Evolutionary conservation across 2,329 filamentous ascomycete genomes (phyloP).

Genomic region (Colletotrichum theobromicola): DNA sequence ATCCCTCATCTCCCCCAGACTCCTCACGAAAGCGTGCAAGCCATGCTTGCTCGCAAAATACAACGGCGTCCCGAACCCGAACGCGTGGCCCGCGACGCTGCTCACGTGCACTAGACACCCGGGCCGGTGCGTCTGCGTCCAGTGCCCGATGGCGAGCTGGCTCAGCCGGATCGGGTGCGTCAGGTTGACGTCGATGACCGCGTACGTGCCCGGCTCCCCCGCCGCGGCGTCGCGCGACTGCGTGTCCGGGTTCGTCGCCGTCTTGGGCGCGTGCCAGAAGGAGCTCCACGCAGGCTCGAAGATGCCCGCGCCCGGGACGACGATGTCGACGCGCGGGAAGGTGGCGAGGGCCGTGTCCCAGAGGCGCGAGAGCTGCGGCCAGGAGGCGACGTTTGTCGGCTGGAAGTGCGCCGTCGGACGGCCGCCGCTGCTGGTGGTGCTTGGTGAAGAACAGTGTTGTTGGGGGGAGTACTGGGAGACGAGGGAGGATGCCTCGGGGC

Average conservation of each 20-base stretch:
- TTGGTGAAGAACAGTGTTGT: not conserved
- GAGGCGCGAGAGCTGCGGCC: slow-evolving; percentile 36
- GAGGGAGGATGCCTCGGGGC: slow-evolving; percentile 37
- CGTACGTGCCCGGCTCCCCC: slow-evolving; percentile 36
- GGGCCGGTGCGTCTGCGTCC: slow-evolving; percentile 32
- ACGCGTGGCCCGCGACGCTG: slow-evolving; percentile 37
- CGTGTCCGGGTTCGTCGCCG: slow-evolving; percentile 31
- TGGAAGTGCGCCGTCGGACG: slow-evolving; percentile 37
- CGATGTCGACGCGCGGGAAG: slow-evolving; percentile 38
- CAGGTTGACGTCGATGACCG: slow-evolving; percentile 41
- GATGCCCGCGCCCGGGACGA: slow-evolving; percentile 41
- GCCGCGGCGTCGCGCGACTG: slow-evolving; percentile 30
- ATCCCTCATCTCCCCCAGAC: slow-evolving; percentile 32
- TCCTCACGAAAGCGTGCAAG: slow-evolving; percentile 38
- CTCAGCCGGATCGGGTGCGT: slow-evolving; percentile 39
- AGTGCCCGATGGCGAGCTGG: slow-evolving; percentile 42
- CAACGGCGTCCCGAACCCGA: slow-evolving; percentile 34
- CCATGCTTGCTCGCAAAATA: slow-evolving; percentile 43
- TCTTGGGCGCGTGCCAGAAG: slow-evolving; percentile 40
- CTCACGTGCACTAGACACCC: slow-evolving; percentile 37
- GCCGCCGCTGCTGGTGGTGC: not conserved
- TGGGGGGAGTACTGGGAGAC: slow-evolving; percentile 34
- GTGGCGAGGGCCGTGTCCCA: slow-evolving; percentile 31
- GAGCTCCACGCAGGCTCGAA: slow-evolving; percentile 40
- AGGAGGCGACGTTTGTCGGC: slow-evolving; percentile 40